phyloP scores from a whole-genome alignment of 805 yeast genomes.

The Zygoascus ofunaensis region DNA sequence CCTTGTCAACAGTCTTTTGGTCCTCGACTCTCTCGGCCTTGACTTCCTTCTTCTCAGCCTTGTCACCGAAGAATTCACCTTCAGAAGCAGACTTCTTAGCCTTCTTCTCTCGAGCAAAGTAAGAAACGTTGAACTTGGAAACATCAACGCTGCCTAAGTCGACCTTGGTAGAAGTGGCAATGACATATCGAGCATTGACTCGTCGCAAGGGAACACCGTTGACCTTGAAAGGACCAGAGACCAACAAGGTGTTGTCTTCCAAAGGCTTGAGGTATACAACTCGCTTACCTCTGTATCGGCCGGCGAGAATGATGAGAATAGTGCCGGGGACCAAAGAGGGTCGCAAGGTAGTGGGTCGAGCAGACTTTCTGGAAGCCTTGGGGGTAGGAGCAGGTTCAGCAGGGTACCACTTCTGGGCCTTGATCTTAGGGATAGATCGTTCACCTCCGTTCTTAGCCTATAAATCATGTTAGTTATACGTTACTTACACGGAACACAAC shows the following conservation, averaged over 20 bases:
- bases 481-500: neutral
- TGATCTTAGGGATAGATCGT: constrained; percentile 27
- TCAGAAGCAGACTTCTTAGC: constrained; percentile 69
- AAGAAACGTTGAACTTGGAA: constrained; percentile 83
- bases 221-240: constrained; percentile 98
- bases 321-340: constrained; percentile 96
- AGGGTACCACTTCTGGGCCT: constrained; percentile 76
- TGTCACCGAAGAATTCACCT: constrained; percentile 80
- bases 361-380: constrained; percentile 82
- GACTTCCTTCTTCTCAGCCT: constrained; percentile 72
- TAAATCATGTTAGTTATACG: constrained; percentile 1
- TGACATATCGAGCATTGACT: constrained; percentile 97
- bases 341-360: constrained; percentile 91
- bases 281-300: constrained; percentile 99
- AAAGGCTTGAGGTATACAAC: constrained; percentile 94
- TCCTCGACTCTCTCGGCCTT: constrained; percentile 91
- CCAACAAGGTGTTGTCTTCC: constrained; percentile 96
- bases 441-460: constrained; percentile 31
- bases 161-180: constrained; percentile 94
- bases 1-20: constrained; percentile 92
- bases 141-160: constrained; percentile 72
- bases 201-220: constrained; percentile 99
- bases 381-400: constrained; percentile 77
- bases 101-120: constrained; percentile 93
- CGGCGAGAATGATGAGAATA: constrained; percentile 93